phyloP scores from a whole-genome alignment of 768 basidiomycete species.

The Hygrocybe punicea region DNA sequence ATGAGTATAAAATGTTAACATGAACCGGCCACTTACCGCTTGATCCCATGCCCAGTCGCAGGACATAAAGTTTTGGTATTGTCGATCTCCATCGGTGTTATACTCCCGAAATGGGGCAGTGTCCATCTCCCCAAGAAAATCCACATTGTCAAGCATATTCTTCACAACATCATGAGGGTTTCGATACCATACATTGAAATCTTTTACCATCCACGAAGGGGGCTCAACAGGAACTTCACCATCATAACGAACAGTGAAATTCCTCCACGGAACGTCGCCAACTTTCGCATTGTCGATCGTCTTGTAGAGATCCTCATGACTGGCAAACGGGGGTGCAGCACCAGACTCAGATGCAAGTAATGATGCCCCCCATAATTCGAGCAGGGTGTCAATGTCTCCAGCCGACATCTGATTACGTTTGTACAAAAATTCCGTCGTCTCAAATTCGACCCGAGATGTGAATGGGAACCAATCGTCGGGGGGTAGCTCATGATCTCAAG shows the following conservation, averaged over 20 bases:
- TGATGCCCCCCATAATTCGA: constrained; percentile 2
- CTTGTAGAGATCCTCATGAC: constrained; percentile 14
- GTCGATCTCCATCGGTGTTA: constrained; percentile 21
- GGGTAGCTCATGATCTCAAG: background rate
- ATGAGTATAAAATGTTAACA: constrained; percentile 2
- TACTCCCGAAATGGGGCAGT: constrained; percentile 27
- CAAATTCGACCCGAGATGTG: background rate
- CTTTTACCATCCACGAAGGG: constrained; percentile 31
- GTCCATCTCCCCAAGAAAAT: constrained; percentile 34
- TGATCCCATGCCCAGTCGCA: constrained; percentile 36
- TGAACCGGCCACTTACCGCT: constrained; percentile 25
- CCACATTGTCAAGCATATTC: constrained; percentile 33
- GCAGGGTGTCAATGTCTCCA: background rate
- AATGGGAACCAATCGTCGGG: background rate
- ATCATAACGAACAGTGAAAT: constrained; percentile 17
- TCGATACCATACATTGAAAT: constrained; percentile 33
- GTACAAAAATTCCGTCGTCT: constrained; percentile 2
- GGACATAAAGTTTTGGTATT: constrained; percentile 38
- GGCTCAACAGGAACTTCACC: constrained; percentile 14
- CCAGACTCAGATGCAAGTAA: constrained; percentile 4
- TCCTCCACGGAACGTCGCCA: constrained; percentile 29
- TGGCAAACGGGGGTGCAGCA: constrained; percentile 18
- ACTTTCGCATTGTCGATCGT: constrained; percentile 24
- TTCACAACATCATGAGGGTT: constrained; percentile 28
- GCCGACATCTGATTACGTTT: constrained; percentile 1